Evolutionary conservation across 2,329 filamentous ascomycete genomes (phyloP), one percentile per base, ranked within the genome.

Genomic region (Aspergillus unguis): DNA sequence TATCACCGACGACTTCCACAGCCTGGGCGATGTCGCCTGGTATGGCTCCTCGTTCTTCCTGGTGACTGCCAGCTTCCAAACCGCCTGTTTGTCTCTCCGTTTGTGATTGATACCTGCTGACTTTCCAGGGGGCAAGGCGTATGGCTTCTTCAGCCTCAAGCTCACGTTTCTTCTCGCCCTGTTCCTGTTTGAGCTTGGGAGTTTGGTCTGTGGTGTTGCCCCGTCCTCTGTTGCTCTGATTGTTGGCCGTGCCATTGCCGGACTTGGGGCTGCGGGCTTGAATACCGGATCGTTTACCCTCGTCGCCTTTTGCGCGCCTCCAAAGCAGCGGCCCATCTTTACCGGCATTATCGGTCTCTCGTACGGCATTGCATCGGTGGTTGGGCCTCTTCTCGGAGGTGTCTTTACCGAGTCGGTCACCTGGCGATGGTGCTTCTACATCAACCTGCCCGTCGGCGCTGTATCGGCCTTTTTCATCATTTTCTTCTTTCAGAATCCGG

Each of bases 391-490:
- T 26, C 36, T 52, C 4, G 58, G 60, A 1, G 57, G 59, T n/a
- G 56, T 50, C 5, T 61, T 63, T 17, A 56, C 53, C 17, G 55
- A 57, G 29, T 51, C 55, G 11, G 49, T 54, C 11, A 44, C 50
- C 11, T 73, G 70, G 70, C 60, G 65, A 35, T 73, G 67, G 70
- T 74, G 71, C 1, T 80, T 80, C 60, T 85, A 85, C 58, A 77
- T 85, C 65, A 85, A 84, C 58, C 69, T 84, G 0, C 65, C 72
- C n/a, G 65, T 79, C 36, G 72, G 79, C 0, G 80, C 68, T 4
- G 58, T 72, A 3, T 67, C 71, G n/a, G 63, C 71, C 3, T 71
- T 77, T 1, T 67, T 76, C 10, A 71, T 76, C 17, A 17, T 82
- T 11, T 7, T 53, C n/a, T 48, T 53, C 47, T 44, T 49, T 29